Conservation (phyloP, 768 basidiomycete genomes). For the Serpula lacrymans region DNA sequence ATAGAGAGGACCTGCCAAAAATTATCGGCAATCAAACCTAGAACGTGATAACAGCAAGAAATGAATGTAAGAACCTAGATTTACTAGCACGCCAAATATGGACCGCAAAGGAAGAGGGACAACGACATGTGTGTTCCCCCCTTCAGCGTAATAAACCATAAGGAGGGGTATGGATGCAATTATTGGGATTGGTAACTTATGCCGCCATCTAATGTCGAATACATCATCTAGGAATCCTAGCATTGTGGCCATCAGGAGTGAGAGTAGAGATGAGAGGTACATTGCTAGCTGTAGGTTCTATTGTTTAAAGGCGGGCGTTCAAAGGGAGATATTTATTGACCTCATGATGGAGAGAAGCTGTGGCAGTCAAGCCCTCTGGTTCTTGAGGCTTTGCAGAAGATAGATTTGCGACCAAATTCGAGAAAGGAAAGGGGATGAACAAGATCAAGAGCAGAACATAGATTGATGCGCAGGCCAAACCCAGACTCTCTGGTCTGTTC, state of each 20-base stretch:
- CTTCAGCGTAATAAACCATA: constrained; percentile 95
- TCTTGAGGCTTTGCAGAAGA: constrained; percentile 38
- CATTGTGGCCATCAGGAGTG: constrained; percentile 86
- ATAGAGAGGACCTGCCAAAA: constrained; percentile 76
- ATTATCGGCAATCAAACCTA: constrained; percentile 7
- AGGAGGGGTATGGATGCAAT: constrained; percentile 93
- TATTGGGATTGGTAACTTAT: constrained; percentile 95
- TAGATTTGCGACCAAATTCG: constrained; percentile 56
- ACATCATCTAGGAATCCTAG: constrained; percentile 96
- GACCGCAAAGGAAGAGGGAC: constrained; percentile 80
- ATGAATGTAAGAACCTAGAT: constrained; percentile 62
- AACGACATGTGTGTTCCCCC: constrained; percentile 90
- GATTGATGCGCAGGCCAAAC: constrained; percentile 84
- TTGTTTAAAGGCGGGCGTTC: not conserved
- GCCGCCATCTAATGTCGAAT: constrained; percentile 98
- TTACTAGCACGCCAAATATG: constrained; percentile 74
- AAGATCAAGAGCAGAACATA: constrained; percentile 86
- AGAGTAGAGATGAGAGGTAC: constrained; percentile 91
- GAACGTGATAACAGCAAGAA: not conserved
- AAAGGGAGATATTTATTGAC: constrained; percentile 35
- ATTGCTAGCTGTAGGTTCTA: constrained; percentile 63
- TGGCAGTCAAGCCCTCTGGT: constrained; percentile 55
- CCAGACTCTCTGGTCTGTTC: constrained; percentile 87
- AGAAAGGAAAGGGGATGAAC: constrained; percentile 96
- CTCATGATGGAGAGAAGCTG: constrained; percentile 77